Evolutionary conservation across 2,329 filamentous ascomycete genomes (phyloP), one percentile per base, ranked within the genome.

Genomic region (Ophiostoma tasmaniense): DNA sequence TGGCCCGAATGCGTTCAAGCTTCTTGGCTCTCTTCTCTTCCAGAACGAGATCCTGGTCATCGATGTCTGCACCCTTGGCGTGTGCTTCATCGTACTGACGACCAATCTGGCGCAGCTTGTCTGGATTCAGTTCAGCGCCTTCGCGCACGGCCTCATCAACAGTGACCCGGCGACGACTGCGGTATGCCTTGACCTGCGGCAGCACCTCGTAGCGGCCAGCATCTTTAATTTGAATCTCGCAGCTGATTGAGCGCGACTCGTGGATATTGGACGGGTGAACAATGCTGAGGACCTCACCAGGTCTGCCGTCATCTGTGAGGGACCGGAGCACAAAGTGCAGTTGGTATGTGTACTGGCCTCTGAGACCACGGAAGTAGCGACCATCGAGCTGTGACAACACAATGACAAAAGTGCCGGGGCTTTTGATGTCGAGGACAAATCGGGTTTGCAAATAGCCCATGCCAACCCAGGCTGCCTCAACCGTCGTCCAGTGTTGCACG

Each of bases 201-300:
- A 91, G 79, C 0, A 92, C 84, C 61, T 85, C 85, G 77, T 92
- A 92, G 20, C 80, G 83, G 6, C 90, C 90, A 0, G 88, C 82
- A 39, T 90, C 86, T 0, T 55, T n/a, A 1, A 92, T 84, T 50
- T 87, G 81, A n/a, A 91, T 80, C 74, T 92, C 90, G n/a, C 87
- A 88, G 69, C 86, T 90, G 17, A 91, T 85, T 1, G 87, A 89
- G 8, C 90, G 85, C 14, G 20, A 20, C 66, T 69, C 67, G 64
- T 68, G 10, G 3, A 64, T 42, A 66, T 76, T 74, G n/a, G 74
- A 75, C 7, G 76, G 74, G 0, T 77, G 76, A 3, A 78, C 78
- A 8, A 76, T 74, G 71, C 76, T 76, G 59, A 72, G 20, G 7
- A 67, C n/a, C 10, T 67, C 28, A 17, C n/a, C 64, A 10, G 39